Percentiles rank a stretch among this genome's conserved stretches.
These are phyloP conservation scores for Hydnomerulius pinastri DNA, from an alignment of 768 basidiomycete genomes.

Conservation along the genomic window DNA sequence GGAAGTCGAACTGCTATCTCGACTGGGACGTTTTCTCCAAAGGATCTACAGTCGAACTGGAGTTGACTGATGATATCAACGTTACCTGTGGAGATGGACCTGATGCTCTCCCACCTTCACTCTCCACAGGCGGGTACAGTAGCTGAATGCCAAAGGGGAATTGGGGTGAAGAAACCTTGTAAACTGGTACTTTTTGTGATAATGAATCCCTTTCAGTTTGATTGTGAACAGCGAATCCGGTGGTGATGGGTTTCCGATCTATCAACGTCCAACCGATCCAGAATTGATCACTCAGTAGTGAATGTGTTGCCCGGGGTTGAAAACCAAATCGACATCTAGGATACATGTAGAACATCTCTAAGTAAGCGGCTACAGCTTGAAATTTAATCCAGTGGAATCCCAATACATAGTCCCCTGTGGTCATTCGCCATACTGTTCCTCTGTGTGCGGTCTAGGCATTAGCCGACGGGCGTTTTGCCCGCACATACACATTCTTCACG, in stretches of 20 bases:
- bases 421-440: too few relatives aligned
- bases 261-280: too few relatives aligned
- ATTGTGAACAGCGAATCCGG: not conserved
- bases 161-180: too few relatives aligned
- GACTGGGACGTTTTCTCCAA: constrained; percentile 64
- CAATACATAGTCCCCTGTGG: too few relatives aligned
- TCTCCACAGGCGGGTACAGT: constrained; percentile 60
- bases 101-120: constrained; percentile 55
- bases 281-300: too few relatives aligned
- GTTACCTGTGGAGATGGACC: constrained; percentile 51
- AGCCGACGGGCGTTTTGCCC: not conserved
- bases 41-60: constrained; percentile 55
- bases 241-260: constrained; percentile 1
- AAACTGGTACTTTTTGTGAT: not conserved
- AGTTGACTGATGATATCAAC: constrained; percentile 53
- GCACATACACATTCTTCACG: constrained; percentile 11
- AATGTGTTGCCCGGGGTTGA: too few relatives aligned
- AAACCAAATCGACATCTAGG: too few relatives aligned
- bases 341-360: too few relatives aligned
- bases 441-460: too few relatives aligned
- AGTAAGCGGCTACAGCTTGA: too few relatives aligned
- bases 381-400: too few relatives aligned
- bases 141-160: not conserved
- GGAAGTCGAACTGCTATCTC: constrained; percentile 64
- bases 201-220: too few relatives aligned